Conservation (phyloP, 2,329 filamentous ascomycete species). For the Keithomyces neogunnii region DNA sequence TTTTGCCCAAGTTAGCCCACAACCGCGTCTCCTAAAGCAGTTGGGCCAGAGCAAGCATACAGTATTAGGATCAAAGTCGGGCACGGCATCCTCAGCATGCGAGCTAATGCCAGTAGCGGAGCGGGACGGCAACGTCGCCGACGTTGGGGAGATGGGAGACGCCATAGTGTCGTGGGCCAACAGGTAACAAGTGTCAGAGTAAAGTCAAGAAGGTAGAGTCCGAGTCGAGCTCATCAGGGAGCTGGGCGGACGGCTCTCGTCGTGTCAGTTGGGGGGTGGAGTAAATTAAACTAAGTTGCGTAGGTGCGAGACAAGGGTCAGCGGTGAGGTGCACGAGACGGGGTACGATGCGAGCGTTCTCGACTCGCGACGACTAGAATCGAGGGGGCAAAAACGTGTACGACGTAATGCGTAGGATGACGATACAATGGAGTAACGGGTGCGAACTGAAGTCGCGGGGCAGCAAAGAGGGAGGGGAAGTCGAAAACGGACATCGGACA, state of each 20-base stretch:
- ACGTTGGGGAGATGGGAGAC: conserved; percentile 20
- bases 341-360: background rate
- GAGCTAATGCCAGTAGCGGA: conserved; percentile 36
- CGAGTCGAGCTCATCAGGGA: background rate
- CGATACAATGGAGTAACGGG: too few relatives aligned
- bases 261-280: background rate
- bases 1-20: background rate
- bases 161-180: conserved; percentile 14
- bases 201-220: too few relatives aligned
- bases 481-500: too few relatives aligned
- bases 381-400: background rate
- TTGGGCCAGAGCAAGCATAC: conserved; percentile 29
- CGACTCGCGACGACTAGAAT: background rate
- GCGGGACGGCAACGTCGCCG: conserved; percentile 33
- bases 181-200: background rate
- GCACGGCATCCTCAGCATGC: conserved; percentile 48
- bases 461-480: too few relatives aligned
- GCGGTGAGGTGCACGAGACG: background rate
- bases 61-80: conserved; percentile 48
- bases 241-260: too few relatives aligned
- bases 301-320: background rate
- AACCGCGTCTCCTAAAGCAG: background rate
- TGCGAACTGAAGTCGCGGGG: too few relatives aligned
- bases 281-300: background rate
- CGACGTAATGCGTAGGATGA: too few relatives aligned